Percentiles rank a stretch among this genome's conserved stretches.
Evolutionary conservation across 116 monocot species (phyloP).

Genomic region (Phalaenopsis hybrid): DNA sequence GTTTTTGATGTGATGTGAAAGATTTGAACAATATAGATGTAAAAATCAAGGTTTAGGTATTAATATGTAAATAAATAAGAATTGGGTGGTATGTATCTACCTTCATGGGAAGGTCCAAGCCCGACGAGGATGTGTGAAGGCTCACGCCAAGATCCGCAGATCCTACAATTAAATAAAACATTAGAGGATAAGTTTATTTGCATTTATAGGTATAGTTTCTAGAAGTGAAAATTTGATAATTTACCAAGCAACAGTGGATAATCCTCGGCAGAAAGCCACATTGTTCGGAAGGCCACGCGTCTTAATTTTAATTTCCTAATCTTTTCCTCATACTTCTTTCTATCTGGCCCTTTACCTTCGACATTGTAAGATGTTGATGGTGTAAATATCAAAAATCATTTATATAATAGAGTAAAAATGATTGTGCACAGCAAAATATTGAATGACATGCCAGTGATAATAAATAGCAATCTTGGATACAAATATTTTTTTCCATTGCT

Average conservation of each 20-base stretch:
- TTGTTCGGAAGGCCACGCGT: constrained; percentile 88
- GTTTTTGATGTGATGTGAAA: too few species aligned
- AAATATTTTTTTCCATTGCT: constrained; percentile 40
- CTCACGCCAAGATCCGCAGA: constrained; percentile 94
- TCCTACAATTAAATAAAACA: constrained; percentile 40
- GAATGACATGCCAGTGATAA: constrained; percentile 69
- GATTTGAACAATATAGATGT: too few species aligned
- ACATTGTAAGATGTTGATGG: background rate
- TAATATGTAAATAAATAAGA: too few species aligned
- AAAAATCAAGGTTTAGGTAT: too few species aligned
- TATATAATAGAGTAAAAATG: background rate
- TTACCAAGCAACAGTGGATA: constrained; percentile 87
- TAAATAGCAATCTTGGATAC: constrained; percentile 78
- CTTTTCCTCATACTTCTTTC: constrained; percentile 68
- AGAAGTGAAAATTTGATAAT: background rate
- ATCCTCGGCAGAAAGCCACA: constrained; percentile 90
- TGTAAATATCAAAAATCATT: constrained; percentile 5
- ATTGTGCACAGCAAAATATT: background rate
- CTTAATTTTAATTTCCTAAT: constrained; percentile 73
- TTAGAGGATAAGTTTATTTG: background rate
- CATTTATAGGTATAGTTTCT: background rate
- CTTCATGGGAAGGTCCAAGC: constrained; percentile 99
- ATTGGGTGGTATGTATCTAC: constrained; percentile 11
- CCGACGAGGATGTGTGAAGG: constrained; percentile 93
- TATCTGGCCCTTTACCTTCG: constrained; percentile 96